Conservation (phyloP, 1,284 basidiomycete genomes). For the Singerocomus inundabilis region DNA sequence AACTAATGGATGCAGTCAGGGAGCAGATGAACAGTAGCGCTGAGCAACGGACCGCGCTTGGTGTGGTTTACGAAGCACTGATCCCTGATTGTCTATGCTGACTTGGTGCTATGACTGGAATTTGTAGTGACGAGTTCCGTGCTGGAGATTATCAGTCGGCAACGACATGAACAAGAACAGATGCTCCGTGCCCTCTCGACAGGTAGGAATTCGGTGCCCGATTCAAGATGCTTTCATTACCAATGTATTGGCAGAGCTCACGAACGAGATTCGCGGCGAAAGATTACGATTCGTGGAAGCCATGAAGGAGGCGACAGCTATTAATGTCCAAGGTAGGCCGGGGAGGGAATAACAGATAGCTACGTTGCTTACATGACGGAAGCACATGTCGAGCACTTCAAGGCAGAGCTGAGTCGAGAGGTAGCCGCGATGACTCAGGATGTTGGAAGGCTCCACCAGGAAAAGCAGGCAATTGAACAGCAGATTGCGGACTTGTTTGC, state of each 20-base stretch:
- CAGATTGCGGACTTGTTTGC: conserved; percentile 72
- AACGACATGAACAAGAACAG: conserved; percentile 67
- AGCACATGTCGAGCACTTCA: conserved; percentile 85
- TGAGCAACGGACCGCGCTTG: conserved; percentile 30
- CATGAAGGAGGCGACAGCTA: conserved; percentile 85
- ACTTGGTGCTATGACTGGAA: background rate
- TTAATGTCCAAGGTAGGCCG: conserved; percentile 73
- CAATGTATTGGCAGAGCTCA: conserved; percentile 52
- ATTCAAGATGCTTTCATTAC: background rate
- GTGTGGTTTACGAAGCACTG: conserved; percentile 16
- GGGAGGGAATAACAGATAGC: background rate
- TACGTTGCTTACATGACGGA: conserved; percentile 9
- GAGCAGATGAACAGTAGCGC: conserved; percentile 29
- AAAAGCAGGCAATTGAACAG: conserved; percentile 70
- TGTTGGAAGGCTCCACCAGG: conserved; percentile 67
- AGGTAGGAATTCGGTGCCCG: conserved; percentile 40
- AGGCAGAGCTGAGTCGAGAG: conserved; percentile 72
- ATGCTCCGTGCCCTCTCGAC: conserved; percentile 62
- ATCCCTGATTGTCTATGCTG: background rate
- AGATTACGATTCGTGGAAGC: conserved; percentile 83
- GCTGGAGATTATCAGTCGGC: conserved; percentile 59
- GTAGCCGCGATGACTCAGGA: conserved; percentile 74
- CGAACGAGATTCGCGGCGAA: conserved; percentile 80
- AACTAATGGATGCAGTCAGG: conserved; percentile 26
- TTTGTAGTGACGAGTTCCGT: conserved; percentile 55